These are phyloP conservation scores for Globisporangium paroecandrum DNA, from an alignment of 352 stramenopile species.

Conservation along the genomic window DNA sequence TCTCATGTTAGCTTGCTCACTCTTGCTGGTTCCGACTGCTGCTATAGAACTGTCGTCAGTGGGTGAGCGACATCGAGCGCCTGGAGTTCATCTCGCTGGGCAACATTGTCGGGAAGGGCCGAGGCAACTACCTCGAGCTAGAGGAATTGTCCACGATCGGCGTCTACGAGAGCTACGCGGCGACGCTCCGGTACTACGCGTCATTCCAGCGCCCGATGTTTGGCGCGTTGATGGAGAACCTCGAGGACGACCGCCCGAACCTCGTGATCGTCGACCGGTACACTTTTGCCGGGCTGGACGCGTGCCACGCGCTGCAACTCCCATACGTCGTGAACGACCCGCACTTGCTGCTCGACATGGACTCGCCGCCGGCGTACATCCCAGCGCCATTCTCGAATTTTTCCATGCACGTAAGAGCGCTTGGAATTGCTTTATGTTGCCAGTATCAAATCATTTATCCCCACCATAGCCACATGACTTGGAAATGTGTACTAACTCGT, in stretches of 20 bases:
- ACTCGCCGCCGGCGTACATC: slow-evolving; percentile 75
- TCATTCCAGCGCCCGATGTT: slow-evolving; percentile 83
- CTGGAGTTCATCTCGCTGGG: slow-evolving; percentile 82
- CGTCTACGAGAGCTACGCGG: slow-evolving; percentile 67
- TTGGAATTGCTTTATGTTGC: slow-evolving; percentile 1
- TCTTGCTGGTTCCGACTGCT: background rate
- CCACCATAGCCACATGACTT: background rate
- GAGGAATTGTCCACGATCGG: slow-evolving; percentile 32
- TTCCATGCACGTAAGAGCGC: slow-evolving; percentile 51
- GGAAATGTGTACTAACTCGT: background rate
- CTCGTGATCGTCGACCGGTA: slow-evolving; percentile 78
- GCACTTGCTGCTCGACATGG: slow-evolving; percentile 81
- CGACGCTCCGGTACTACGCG: slow-evolving; percentile 67
- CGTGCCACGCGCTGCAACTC: slow-evolving; percentile 51
- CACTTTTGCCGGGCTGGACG: slow-evolving; percentile 79
- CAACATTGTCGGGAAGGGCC: slow-evolving; percentile 46
- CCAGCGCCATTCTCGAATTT: slow-evolving; percentile 81
- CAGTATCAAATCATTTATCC: background rate
- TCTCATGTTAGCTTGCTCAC: background rate
- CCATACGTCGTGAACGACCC: slow-evolving; percentile 82
- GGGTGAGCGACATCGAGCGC: slow-evolving; percentile 66
- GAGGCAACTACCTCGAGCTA: slow-evolving; percentile 23
- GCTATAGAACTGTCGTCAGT: slow-evolving; percentile 64
- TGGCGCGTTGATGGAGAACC: slow-evolving; percentile 44
- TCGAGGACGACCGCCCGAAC: slow-evolving; percentile 61